These are phyloP conservation scores for Tagetes erecta DNA, from an alignment of 129 eudicot species.

Conservation along the genomic window DNA sequence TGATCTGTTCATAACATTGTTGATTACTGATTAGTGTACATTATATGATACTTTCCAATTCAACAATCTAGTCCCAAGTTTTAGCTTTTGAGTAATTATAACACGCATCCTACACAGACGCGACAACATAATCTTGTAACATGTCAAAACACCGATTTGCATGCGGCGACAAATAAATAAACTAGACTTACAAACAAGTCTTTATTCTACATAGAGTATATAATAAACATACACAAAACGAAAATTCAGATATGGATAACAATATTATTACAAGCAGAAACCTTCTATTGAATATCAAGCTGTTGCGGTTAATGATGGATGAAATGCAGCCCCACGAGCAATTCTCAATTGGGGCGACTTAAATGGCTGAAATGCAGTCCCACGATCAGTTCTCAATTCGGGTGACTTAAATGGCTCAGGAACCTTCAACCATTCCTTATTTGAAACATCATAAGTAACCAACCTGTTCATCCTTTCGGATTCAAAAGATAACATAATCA, in stretches of 20 bases:
- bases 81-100: too few relatives aligned
- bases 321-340: constrained; percentile 26
- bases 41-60: too few relatives aligned
- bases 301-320: constrained; percentile 15
- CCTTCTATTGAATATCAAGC: constrained; percentile 18
- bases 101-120: too few relatives aligned
- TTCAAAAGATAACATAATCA: constrained; percentile 80
- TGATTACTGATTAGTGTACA: too few relatives aligned
- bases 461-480: constrained; percentile 62
- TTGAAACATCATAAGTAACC: constrained; percentile 62
- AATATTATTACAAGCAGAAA: constrained; percentile 1
- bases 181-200: constrained; percentile 2
- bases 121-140: too few relatives aligned
- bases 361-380: constrained; percentile 35
- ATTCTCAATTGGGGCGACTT: constrained; percentile 57
- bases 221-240: not conserved
- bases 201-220: not conserved
- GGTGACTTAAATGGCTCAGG: constrained; percentile 54
- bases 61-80: too few relatives aligned
- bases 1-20: not conserved
- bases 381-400: constrained; percentile 44
- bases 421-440: constrained; percentile 74
- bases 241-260: not conserved
- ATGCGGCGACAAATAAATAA: not conserved
- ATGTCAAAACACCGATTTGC: too few relatives aligned